Conservation (phyloP, 2,329 filamentous ascomycete species). For the Pseudogymnoascus sp. region DNA sequence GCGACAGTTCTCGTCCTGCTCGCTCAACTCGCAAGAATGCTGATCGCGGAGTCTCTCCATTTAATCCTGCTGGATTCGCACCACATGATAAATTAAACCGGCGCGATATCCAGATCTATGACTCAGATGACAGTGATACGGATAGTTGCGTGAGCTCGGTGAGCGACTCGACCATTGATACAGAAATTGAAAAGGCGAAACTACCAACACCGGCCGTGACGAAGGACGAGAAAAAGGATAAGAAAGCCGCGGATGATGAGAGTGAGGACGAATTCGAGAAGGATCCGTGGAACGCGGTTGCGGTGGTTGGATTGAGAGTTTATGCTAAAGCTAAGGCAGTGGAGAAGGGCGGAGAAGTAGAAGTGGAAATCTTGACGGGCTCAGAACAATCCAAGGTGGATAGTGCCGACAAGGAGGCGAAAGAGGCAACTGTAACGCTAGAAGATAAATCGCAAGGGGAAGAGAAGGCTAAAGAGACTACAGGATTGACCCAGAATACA, state of each 20-base stretch:
- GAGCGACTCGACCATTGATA: constrained; percentile 1
- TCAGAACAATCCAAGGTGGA: constrained; percentile 21
- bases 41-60: not conserved
- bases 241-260: constrained; percentile 28
- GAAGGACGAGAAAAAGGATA: constrained; percentile 8
- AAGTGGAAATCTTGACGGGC: constrained; percentile 16
- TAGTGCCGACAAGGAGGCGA: constrained; percentile 16
- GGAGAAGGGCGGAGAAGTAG: constrained; percentile 18
- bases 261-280: constrained; percentile 46
- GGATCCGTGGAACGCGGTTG: constrained; percentile 55
- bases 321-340: constrained; percentile 41
- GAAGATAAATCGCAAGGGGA: constrained; percentile 19
- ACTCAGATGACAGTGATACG: not conserved
- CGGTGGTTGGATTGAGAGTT: constrained; percentile 51
- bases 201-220: not conserved
- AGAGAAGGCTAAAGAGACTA: constrained; percentile 14
- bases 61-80: not conserved
- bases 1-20: not conserved
- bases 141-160: constrained; percentile 5
- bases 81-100: not conserved
- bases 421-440: constrained; percentile 15
- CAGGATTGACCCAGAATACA: not conserved
- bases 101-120: not conserved
- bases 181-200: constrained; percentile 4
- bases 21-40: not conserved